Conservation (phyloP, 345 rosid species). For the Lepidium sativum region DNA sequence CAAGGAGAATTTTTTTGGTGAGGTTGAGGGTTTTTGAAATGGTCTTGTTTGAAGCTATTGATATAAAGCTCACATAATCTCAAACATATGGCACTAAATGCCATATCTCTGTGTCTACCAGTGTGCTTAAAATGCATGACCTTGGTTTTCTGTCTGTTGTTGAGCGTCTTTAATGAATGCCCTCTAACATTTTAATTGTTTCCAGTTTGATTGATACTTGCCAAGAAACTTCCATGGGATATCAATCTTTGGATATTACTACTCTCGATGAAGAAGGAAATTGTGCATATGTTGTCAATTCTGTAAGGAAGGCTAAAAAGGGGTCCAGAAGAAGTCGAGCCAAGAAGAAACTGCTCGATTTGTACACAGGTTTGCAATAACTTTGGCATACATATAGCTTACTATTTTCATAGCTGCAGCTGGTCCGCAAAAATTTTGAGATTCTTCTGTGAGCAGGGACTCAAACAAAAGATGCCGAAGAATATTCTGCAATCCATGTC, state of each 20-base stretch:
- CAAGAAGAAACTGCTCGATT: constrained; percentile 25
- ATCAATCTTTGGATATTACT: constrained; percentile 18
- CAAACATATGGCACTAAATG: not conserved
- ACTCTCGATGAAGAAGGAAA: constrained; percentile 25
- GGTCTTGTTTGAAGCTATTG: not conserved
- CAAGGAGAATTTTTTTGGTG: not conserved
- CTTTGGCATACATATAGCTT: not conserved
- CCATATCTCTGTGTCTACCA: not conserved
- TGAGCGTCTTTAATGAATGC: not conserved
- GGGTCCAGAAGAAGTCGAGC: constrained; percentile 39
- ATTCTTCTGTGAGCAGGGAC: constrained; percentile 33
- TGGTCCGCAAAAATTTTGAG: not conserved
- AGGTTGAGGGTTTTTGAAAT: not conserved
- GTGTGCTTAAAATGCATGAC: not conserved
- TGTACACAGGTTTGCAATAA: constrained; percentile 35
- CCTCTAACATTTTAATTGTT: constrained; percentile 15
- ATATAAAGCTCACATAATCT: not conserved
- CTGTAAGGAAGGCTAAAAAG: constrained; percentile 34
- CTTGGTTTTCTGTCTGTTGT: not conserved
- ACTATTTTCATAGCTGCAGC: not conserved
- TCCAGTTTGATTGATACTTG: constrained; percentile 35
- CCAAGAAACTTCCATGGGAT: constrained; percentile 23
- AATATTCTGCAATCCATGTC: constrained; percentile 33
- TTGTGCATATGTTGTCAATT: constrained; percentile 15
- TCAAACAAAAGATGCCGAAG: constrained; percentile 34